Conservation (phyloP, 768 basidiomycete species). For the Boletus vinaceobasis region DNA sequence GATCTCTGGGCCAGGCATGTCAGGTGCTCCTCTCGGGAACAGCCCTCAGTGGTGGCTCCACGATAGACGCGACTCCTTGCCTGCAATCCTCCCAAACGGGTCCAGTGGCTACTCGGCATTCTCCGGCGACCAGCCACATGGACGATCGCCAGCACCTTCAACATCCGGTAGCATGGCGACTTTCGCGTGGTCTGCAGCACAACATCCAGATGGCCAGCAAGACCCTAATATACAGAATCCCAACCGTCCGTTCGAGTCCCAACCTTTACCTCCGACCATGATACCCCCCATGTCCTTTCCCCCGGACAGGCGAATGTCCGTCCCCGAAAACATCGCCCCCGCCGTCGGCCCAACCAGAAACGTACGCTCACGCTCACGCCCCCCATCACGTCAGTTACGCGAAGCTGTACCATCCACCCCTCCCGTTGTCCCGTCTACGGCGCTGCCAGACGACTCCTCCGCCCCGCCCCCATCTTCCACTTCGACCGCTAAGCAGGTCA, state of each 20-base stretch:
- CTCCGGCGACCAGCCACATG: conserved; percentile 62
- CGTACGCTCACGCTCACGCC: conserved; percentile 66
- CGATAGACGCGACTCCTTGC: conserved; percentile 72
- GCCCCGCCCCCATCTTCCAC: conserved; percentile 35
- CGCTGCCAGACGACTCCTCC: conserved; percentile 40
- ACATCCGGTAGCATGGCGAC: conserved; percentile 60
- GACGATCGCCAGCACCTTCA: conserved; percentile 54
- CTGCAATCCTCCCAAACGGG: conserved; percentile 64
- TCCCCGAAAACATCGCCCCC: conserved; percentile 54
- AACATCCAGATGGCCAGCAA: conserved; percentile 43
- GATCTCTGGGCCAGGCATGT: conserved; percentile 25
- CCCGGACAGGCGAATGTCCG: conserved; percentile 74
- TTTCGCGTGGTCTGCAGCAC: conserved; percentile 68
- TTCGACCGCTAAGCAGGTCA: conserved; percentile 35
- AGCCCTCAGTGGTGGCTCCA: conserved; percentile 53
- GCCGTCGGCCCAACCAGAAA: conserved; percentile 47
- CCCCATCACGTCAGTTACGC: conserved; percentile 60
- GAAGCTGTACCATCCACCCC: conserved; percentile 38
- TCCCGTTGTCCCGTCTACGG: conserved; percentile 36
- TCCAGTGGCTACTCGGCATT: conserved; percentile 55
- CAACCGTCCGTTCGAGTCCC: conserved; percentile 48
- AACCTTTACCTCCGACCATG: conserved; percentile 44
- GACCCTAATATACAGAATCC: conserved; percentile 42
- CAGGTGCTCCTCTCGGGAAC: conserved; percentile 16
- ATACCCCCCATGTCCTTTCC: conserved; percentile 57